Conservation (phyloP, 208 protist genomes). For the Perkinsela sp. region DNA sequence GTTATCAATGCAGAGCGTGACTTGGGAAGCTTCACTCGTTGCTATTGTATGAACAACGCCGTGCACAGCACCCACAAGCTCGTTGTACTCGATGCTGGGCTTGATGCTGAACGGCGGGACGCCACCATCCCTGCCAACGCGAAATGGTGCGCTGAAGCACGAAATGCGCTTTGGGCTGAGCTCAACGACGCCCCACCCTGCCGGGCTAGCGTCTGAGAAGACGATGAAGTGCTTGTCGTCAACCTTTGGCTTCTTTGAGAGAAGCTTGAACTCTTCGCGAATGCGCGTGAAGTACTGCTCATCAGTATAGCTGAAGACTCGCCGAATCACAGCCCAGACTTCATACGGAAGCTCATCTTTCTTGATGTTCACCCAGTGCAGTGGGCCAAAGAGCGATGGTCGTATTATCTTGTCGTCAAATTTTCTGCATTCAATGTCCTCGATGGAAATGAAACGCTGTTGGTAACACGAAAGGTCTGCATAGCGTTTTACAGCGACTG, state of each 20-base stretch:
- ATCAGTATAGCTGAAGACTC: neutral
- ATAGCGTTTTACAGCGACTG: no score
- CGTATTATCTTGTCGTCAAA: neutral
- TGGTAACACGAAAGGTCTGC: neutral
- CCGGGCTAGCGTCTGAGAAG: neutral
- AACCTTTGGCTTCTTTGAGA: neutral
- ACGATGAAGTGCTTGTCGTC: neutral
- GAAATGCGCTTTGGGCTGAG: neutral
- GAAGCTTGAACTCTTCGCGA: neutral
- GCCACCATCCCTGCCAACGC: neutral
- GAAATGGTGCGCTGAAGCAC: neutral
- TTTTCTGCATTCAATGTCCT: neutral
- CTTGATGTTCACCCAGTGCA: neutral
- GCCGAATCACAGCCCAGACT: neutral
- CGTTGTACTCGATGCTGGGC: neutral
- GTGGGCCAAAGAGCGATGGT: neutral
- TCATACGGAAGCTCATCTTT: neutral
- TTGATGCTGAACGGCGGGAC: neutral
- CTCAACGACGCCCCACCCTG: neutral
- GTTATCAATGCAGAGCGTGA: neutral
- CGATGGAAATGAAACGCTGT: neutral
- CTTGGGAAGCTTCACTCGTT: neutral
- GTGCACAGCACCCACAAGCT: neutral
- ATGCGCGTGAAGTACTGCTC: neutral
- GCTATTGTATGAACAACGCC: neutral